A percentile compares a stretch with the other conserved stretches of the same genome.
phyloP scores from a whole-genome alignment of 2,329 filamentous ascomycete genomes.

The Diplocarpon mali region DNA sequence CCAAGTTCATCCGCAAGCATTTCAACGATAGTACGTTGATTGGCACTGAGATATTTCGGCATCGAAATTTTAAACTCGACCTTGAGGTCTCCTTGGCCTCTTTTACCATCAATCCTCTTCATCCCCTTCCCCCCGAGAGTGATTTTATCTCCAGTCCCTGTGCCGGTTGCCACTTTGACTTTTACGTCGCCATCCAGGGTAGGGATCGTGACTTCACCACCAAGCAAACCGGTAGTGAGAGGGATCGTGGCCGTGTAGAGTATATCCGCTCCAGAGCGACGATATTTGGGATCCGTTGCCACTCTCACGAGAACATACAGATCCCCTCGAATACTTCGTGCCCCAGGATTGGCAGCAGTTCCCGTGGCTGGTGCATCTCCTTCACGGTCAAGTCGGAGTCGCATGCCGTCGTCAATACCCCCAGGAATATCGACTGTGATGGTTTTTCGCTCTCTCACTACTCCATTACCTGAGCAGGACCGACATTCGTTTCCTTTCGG shows the following conservation, averaged over 20 bases:
- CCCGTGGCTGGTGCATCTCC: constrained; percentile 80
- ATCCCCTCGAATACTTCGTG: constrained; percentile 65
- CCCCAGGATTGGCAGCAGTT: constrained; percentile 49
- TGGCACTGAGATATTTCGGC: constrained; percentile 86
- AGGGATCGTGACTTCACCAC: constrained; percentile 80
- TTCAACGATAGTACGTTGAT: constrained; percentile 86
- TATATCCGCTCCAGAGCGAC: constrained; percentile 76
- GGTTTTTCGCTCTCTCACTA: constrained; percentile 70
- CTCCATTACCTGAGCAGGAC: constrained; percentile 71
- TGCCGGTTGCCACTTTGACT: constrained; percentile 84
- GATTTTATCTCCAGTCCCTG: constrained; percentile 83
- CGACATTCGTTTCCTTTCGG: constrained; percentile 74
- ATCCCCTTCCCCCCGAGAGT: constrained; percentile 88
- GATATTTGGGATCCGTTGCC: constrained; percentile 82
- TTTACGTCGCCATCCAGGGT: constrained; percentile 86
- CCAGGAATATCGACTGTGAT: constrained; percentile 87
- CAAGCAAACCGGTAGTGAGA: constrained; percentile 83
- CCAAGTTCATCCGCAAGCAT: constrained; percentile 95
- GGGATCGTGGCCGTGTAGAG: constrained; percentile 87
- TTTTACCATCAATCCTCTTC: constrained; percentile 65
- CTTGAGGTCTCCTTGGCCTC: constrained; percentile 67
- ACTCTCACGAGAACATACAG: constrained; percentile 87
- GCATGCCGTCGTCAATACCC: constrained; percentile 95
- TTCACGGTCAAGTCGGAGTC: constrained; percentile 71
- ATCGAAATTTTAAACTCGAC: constrained; percentile 93